Base-by-base conservation (phyloP, 2,329 filamentous ascomycete species). In the Sporothrix protearum region DNA sequence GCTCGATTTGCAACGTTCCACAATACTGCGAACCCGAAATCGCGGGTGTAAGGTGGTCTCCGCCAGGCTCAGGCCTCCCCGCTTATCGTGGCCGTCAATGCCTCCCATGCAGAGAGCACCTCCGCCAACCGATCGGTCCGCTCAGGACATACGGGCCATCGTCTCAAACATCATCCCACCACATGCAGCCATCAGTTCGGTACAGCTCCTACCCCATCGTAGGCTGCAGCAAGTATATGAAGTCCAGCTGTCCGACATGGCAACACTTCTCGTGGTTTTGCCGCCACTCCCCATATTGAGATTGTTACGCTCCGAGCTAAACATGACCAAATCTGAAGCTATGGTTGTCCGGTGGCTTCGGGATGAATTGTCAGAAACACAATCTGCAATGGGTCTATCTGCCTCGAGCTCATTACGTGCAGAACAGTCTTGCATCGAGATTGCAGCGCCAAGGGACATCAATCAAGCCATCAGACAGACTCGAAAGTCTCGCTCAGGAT, bases 271-370 rank as follows among this genome's bases (percentile, higher is more conserved):
- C 36, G 78, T 87, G 53, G 80, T 82, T 47, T 75, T 85, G 3
- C 77, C 83, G n/a, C 83, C 83, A 7, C 77, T 80, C 47, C 74
- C 80, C n/a, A 79, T 81, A 72, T 77, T 82, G 67, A 81, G 82
- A 70, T 78, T 85, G 36, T 78, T 87, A 42, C 82, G 85, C 39
- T 83, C 79, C 66, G 85, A 87, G 75, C 81, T 81, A 64, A 80
- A 77, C 47, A 80, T 82, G 55, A 78, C 84, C 66, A 76, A 78
- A 30, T 82, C 84, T 28, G 85, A 87, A 74, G 82, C 82, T 10
- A 76, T 79, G 9, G 75, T 85, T 1, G 75, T 87, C 49, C 78
- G 77, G 69, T 87, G 84, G 84, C 78, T 86, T 25, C 77, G 79
- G 49, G 69, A 68, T 2, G 71, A 72, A 49, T 39, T 69, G 36